phyloP scores from a whole-genome alignment of 2,329 filamentous ascomycete species.

The Pseudocercospora fijiensis region DNA sequence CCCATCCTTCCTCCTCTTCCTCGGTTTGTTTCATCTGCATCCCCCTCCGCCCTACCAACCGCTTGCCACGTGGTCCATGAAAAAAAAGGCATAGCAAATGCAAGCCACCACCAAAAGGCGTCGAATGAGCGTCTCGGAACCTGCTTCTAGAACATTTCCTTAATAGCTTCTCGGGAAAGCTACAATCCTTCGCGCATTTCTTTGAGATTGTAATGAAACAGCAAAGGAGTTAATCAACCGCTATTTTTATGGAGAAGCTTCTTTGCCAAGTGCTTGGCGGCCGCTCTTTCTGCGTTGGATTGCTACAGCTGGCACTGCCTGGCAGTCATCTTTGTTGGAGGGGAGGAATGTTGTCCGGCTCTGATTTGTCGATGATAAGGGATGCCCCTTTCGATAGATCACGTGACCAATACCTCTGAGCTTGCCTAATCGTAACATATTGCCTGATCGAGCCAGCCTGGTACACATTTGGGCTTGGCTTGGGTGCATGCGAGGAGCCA shows the following conservation, averaged over 20 bases:
- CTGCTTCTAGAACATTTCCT: constrained; percentile 8
- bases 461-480: background rate
- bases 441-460: background rate
- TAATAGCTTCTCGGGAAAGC: background rate
- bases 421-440: background rate
- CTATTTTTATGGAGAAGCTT: background rate
- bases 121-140: background rate
- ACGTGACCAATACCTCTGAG: no score
- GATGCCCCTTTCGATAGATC: background rate
- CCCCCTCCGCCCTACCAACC: constrained; percentile 12
- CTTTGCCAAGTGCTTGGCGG: no score
- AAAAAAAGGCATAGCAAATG: constrained; percentile 1
- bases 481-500: background rate
- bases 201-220: background rate
- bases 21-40: background rate
- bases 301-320: background rate
- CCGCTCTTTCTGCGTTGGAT: background rate
- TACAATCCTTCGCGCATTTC: background rate
- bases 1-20: background rate
- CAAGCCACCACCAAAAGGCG: background rate
- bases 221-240: background rate
- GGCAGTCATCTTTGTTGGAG: background rate
- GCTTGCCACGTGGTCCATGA: constrained; percentile 5
- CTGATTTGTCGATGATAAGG: background rate
- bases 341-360: background rate